phyloP scores from a whole-genome alignment of 2,329 filamentous ascomycete species.

The Talaromyces sp. region DNA sequence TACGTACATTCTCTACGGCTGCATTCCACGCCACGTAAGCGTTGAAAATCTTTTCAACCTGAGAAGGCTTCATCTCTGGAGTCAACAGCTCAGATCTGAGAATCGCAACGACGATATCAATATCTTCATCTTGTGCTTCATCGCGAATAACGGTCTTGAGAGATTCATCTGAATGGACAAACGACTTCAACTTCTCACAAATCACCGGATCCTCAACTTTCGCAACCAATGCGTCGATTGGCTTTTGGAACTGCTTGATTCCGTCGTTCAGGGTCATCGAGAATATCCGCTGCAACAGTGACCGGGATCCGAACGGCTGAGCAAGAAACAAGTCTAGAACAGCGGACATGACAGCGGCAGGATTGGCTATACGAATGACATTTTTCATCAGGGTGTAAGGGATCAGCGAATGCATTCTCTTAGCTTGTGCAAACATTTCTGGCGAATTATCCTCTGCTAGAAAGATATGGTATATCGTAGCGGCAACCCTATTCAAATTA shows the following conservation, averaged over 20 bases:
- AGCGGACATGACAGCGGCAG: conserved; percentile 93
- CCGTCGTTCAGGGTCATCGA: conserved; percentile 87
- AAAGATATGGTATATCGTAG: conserved; percentile 95
- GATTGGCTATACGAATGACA: conserved; percentile 93
- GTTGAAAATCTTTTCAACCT: conserved; percentile 84
- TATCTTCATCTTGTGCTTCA: conserved; percentile 68
- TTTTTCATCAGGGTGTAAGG: conserved; percentile 94
- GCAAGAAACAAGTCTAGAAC: conserved; percentile 93
- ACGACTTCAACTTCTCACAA: conserved; percentile 75
- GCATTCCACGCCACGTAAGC: conserved; percentile 95
- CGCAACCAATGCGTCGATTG: conserved; percentile 70
- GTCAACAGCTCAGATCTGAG: conserved; percentile 73
- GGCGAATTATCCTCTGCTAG: conserved; percentile 97
- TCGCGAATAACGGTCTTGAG: conserved; percentile 70
- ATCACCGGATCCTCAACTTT: conserved; percentile 82
- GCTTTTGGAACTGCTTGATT: conserved; percentile 78
- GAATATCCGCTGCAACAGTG: conserved; percentile 90
- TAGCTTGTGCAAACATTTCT: conserved; percentile 89
- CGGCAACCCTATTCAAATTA: conserved; percentile 61
- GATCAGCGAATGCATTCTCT: conserved; percentile 89
- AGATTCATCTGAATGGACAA: conserved; percentile 70
- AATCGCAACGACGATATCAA: conserved; percentile 83
- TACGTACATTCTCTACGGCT: conserved; percentile 73
- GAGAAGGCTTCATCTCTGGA: conserved; percentile 67
- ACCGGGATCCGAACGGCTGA: conserved; percentile 87